phyloP scores from a whole-genome alignment of 2,329 filamentous ascomycete species.

The Diaporthe citrichinensis region DNA sequence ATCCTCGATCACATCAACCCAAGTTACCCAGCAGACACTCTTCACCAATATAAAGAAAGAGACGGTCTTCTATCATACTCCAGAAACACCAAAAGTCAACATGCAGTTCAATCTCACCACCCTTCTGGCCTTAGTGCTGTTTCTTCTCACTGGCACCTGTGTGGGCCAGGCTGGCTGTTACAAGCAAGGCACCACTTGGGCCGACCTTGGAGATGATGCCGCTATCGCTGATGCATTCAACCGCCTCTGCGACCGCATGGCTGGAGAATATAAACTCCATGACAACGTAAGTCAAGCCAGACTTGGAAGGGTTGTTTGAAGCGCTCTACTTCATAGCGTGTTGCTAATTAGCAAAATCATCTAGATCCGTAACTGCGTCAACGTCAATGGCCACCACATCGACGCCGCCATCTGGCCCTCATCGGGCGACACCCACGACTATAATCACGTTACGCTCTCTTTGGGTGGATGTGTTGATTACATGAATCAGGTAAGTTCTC shows the following conservation, averaged over 20 bases:
- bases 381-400: neutral
- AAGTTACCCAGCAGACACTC: neutral
- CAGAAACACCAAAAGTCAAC: neutral
- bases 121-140: neutral
- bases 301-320: neutral
- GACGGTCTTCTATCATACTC: neutral
- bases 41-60: neutral
- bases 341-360: neutral
- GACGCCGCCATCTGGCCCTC: neutral
- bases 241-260: neutral
- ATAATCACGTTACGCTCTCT: neutral
- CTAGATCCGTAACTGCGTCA: neutral
- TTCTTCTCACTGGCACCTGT: neutral
- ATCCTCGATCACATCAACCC: neutral
- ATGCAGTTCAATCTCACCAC: neutral
- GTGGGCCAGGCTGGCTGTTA: neutral
- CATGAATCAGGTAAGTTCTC: neutral
- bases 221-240: neutral
- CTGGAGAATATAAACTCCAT: neutral
- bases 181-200: neutral
- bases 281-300: neutral
- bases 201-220: neutral
- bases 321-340: neutral
- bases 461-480: neutral
- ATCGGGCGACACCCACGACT: neutral